phyloP scores from a whole-genome alignment of 2,329 filamentous ascomycete genomes.

The Verticillium tricorpus region DNA sequence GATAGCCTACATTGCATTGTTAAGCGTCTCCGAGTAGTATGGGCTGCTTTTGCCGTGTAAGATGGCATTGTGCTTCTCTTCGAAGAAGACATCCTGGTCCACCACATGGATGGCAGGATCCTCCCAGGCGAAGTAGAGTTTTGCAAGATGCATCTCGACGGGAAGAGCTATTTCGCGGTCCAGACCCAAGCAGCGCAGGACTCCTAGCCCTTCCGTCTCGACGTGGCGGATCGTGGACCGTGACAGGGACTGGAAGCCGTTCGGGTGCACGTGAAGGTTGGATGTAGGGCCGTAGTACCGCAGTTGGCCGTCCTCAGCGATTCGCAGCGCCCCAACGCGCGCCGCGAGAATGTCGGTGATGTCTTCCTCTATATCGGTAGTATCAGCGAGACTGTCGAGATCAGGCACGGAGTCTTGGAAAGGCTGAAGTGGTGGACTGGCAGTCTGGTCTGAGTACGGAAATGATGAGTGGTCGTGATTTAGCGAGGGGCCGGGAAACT shows the following conservation, averaged over 20 bases:
- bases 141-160: constrained; percentile 14
- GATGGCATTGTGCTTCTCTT: constrained; percentile 15
- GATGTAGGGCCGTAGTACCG: constrained; percentile 17
- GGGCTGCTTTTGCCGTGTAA: constrained; percentile 9
- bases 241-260: neutral
- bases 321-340: constrained; percentile 11
- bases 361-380: constrained; percentile 4
- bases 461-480: neutral
- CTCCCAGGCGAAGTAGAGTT: constrained; percentile 20
- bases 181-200: constrained; percentile 9
- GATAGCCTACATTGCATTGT: constrained; percentile 20
- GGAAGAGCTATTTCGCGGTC: constrained; percentile 11
- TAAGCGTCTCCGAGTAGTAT: constrained; percentile 21
- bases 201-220: constrained; percentile 1
- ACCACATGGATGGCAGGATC: constrained; percentile 19
- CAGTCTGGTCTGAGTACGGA: neutral
- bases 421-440: neutral
- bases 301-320: constrained; percentile 12
- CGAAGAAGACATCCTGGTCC: constrained; percentile 16
- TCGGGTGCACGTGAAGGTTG: constrained; percentile 10
- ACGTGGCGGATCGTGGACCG: constrained; percentile 1
- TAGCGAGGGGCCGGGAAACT: neutral
- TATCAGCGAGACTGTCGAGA: neutral
- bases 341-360: constrained; percentile 11
- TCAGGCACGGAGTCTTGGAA: neutral